A percentile compares a stretch with the other conserved stretches of the same genome.
Conservation (phyloP, 352 stramenopile genomes). For the Phytophthora fragariaefolia region DNA sequence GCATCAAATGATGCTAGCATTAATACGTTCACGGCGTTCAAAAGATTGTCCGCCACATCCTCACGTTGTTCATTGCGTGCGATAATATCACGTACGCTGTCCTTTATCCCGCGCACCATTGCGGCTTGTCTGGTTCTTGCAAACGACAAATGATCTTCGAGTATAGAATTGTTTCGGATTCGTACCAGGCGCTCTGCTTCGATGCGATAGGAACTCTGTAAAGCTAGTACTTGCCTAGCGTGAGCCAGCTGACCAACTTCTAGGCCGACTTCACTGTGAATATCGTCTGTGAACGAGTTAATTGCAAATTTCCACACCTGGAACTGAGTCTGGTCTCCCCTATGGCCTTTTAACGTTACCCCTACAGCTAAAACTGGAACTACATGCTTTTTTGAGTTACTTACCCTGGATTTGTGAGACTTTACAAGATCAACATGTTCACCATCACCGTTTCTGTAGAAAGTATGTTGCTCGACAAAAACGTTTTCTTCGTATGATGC, state of each 20-base stretch:
- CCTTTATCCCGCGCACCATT: slow-evolving; percentile 8
- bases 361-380: slow-evolving; percentile 9
- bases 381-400: not conserved
- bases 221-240: slow-evolving; percentile 5
- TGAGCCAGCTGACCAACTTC: not conserved
- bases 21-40: slow-evolving; percentile 16
- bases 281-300: slow-evolving; percentile 6
- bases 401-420: not conserved
- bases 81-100: slow-evolving; percentile 18
- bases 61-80: not conserved
- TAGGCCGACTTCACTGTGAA: not conserved
- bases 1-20: slow-evolving; percentile 2
- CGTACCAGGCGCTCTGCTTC: slow-evolving; percentile 21
- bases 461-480: slow-evolving; percentile 3
- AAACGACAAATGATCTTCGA: not conserved
- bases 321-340: slow-evolving; percentile 3
- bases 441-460: slow-evolving; percentile 18
- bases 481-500: slow-evolving; percentile 27
- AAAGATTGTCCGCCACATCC: slow-evolving; percentile 2
- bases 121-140: not conserved
- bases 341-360: slow-evolving; percentile 4
- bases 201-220: slow-evolving; percentile 24
- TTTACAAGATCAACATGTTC: slow-evolving; percentile 20
- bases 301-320: slow-evolving; percentile 29
- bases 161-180: slow-evolving; percentile 4